Percentiles rank a stretch among this genome's conserved stretches.
These are phyloP conservation scores for Chaetothyriales sp. DNA, from an alignment of 2,329 filamentous ascomycete genomes.

Conservation along the genomic window DNA sequence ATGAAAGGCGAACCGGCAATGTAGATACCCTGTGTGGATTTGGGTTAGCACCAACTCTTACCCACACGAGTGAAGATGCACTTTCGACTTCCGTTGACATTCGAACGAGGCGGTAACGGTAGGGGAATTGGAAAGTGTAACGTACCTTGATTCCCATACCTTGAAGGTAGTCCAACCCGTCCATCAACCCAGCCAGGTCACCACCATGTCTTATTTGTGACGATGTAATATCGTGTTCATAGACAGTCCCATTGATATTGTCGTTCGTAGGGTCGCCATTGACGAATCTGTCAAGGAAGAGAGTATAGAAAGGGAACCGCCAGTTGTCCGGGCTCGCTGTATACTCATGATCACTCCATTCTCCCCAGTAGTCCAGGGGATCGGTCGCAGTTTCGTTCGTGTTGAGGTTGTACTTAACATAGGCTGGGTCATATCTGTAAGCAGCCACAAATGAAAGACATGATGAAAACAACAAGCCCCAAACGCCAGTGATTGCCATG, in stretches of 20 bases:
- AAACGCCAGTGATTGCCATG: conserved; percentile 38
- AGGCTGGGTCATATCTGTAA: conserved; percentile 37
- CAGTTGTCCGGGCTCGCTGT: conserved; percentile 45
- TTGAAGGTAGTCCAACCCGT: conserved; percentile 50
- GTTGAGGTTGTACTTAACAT: conserved; percentile 48
- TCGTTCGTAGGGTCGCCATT: conserved; percentile 54
- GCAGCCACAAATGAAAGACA: conserved; percentile 7
- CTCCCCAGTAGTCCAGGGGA: conserved; percentile 45
- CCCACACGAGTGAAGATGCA: neutral
- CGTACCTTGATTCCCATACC: conserved; percentile 49
- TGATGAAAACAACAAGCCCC: conserved; percentile 2
- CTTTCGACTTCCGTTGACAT: too few relatives aligned
- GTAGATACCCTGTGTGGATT: conserved; percentile 38
- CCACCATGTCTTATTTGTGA: conserved; percentile 53
- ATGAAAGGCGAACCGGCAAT: conserved; percentile 51
- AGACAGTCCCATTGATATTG: conserved; percentile 46
- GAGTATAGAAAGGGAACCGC: conserved; percentile 52
- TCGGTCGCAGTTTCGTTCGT: conserved; percentile 41
- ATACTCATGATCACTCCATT: conserved; percentile 39
- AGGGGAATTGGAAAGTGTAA: neutral
- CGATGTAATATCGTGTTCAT: conserved; percentile 46
- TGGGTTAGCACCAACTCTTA: conserved; percentile 3
- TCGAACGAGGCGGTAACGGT: too few relatives aligned
- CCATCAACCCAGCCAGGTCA: conserved; percentile 43
- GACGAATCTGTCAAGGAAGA: conserved; percentile 51